phyloP scores from a whole-genome alignment of 305 asterid species.

The Euphrasia arctica region DNA sequence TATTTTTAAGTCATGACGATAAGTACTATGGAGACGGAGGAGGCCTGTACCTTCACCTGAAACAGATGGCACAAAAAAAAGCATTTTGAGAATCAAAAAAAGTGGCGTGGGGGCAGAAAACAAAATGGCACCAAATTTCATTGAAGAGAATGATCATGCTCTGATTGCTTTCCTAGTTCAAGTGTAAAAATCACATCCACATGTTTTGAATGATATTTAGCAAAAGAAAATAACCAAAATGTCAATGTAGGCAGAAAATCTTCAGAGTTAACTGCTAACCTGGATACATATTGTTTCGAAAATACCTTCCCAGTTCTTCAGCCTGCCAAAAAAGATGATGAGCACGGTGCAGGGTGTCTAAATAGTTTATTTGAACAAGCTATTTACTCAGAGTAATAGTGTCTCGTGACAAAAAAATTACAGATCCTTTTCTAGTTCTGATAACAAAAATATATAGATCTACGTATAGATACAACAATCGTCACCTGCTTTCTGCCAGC shows the following conservation, averaged over 20 bases:
- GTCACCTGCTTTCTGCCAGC: conserved; percentile 98
- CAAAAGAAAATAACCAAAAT: conserved; percentile 16
- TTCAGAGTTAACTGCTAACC: conserved; percentile 45
- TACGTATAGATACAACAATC: conserved; percentile 21
- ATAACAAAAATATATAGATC: conserved; percentile 13
- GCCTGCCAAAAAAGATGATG: conserved; percentile 57
- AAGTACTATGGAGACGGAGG: conserved; percentile 96
- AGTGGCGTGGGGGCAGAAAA: conserved; percentile 12
- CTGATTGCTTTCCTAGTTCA: neutral
- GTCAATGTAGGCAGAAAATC: conserved; percentile 15
- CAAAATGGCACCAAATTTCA: too few relatives aligned
- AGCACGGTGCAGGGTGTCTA: conserved; percentile 9
- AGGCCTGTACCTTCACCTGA: conserved; percentile 98
- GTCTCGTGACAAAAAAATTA: conserved; percentile 16
- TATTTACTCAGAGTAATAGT: conserved; percentile 12
- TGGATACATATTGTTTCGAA: conserved; percentile 97
- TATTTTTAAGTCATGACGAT: conserved; percentile 92
- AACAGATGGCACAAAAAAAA: conserved; percentile 23
- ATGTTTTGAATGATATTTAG: conserved; percentile 20
- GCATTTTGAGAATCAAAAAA: conserved; percentile 9
- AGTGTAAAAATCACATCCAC: conserved; percentile 18
- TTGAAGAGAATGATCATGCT: too few relatives aligned
- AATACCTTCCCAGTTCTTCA: conserved; percentile 97
- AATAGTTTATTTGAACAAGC: conserved; percentile 16
- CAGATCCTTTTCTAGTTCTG: conserved; percentile 8